Evolutionary conservation across 306 rosid genomes (phyloP).

Genomic region (Argentina anserina): DNA sequence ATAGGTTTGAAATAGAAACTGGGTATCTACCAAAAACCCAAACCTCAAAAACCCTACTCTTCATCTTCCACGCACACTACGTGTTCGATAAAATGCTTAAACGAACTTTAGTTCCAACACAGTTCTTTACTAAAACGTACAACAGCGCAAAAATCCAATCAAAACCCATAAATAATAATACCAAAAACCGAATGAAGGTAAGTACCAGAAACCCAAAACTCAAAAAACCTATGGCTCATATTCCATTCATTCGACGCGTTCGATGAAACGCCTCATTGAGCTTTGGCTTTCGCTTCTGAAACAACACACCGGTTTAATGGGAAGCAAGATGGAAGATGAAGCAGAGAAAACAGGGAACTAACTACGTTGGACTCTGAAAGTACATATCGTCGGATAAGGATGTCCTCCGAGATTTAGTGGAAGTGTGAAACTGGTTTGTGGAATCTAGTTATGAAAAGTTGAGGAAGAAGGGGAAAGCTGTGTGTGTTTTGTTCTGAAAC

Average conservation of each 20-base stretch:
- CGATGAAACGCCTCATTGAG: not conserved
- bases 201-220: conserved; percentile 2
- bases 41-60: not conserved
- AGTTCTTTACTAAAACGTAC: too few relatives aligned
- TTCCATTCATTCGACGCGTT: not conserved
- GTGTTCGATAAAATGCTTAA: not conserved
- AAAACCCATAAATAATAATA: not conserved
- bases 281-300: not conserved
- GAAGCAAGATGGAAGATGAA: not conserved
- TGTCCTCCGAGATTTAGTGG: not conserved
- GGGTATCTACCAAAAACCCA: conserved; percentile 3
- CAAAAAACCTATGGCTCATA: not conserved
- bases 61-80: not conserved
- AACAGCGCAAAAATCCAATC: not conserved
- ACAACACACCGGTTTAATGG: not conserved
- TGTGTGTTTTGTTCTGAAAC: not conserved
- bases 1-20: not conserved
- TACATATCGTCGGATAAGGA: not conserved
- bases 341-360: not conserved
- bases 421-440: not conserved
- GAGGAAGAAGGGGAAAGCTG: not conserved
- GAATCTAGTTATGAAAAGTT: not conserved
- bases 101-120: not conserved
- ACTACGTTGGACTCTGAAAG: not conserved
- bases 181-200: not conserved